Percentiles rank a stretch among this genome's conserved stretches.
Evolutionary conservation across 2,329 filamentous ascomycete genomes (phyloP).

Genomic region (Cladosporium sp.): DNA sequence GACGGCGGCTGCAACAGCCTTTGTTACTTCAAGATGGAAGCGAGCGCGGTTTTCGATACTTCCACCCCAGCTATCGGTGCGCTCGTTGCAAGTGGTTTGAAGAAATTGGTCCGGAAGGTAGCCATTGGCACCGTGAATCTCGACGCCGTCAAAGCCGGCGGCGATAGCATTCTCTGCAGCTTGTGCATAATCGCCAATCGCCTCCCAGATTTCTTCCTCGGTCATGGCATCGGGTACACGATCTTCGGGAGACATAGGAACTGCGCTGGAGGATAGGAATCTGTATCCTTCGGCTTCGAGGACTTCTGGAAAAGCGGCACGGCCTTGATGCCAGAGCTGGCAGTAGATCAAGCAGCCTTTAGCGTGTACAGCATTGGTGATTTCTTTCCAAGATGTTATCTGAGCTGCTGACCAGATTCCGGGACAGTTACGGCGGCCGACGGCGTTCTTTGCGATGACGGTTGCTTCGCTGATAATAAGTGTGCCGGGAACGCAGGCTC

Average conservation of each 20-base stretch:
- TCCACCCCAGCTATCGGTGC: slow-evolving; percentile 49
- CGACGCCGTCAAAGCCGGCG: slow-evolving; percentile 51
- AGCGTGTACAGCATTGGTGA: slow-evolving; percentile 48
- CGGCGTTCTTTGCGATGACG: slow-evolving; percentile 28
- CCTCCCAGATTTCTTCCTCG: slow-evolving; percentile 41
- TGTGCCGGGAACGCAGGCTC: slow-evolving; percentile 28
- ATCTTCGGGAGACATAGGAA: slow-evolving; percentile 21
- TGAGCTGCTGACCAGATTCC: slow-evolving; percentile 36
- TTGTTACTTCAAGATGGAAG: slow-evolving; percentile 54
- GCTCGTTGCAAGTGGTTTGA: slow-evolving; percentile 46
- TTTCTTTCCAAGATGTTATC: slow-evolving; percentile 46
- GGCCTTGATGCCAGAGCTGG: slow-evolving; percentile 46
- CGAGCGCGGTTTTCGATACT: slow-evolving; percentile 48
- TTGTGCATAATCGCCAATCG: slow-evolving; percentile 39
- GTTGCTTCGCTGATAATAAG: slow-evolving; percentile 33
- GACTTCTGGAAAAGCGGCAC: slow-evolving; percentile 36
- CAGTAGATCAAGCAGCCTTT: slow-evolving; percentile 47
- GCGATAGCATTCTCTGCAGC: slow-evolving; percentile 51
- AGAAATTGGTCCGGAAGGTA: slow-evolving; percentile 52
- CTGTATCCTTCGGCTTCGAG: slow-evolving; percentile 21
- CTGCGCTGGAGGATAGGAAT: slow-evolving; percentile 30
- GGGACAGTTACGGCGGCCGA: slow-evolving; percentile 27
- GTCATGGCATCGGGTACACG: slow-evolving; percentile 30
- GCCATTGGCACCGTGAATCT: slow-evolving; percentile 48
- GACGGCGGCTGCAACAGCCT: slow-evolving; percentile 38